These are phyloP conservation scores for Xylaria bambusicola DNA, from an alignment of 495 filamentous ascomycete genomes.

Conservation along the genomic window DNA sequence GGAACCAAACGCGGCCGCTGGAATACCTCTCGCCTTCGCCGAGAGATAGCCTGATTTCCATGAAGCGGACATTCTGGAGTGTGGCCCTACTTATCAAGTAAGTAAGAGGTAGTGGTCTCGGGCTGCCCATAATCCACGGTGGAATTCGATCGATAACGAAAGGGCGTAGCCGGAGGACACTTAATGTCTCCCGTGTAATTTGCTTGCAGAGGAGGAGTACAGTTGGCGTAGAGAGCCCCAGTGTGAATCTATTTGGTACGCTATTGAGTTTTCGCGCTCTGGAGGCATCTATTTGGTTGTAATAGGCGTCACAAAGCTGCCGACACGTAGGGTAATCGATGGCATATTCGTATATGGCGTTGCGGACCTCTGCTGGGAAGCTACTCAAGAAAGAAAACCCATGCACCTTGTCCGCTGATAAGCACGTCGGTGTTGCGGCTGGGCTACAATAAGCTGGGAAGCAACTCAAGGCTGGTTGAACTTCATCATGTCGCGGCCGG, in stretches of 20 bases:
- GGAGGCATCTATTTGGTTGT: conserved; percentile 29
- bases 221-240: conserved; percentile 30
- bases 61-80: conserved; percentile 33
- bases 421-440: not conserved
- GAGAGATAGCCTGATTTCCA: conserved; percentile 35
- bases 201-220: conserved; percentile 40
- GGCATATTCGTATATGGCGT: conserved; percentile 34
- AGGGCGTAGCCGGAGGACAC: conserved; percentile 23
- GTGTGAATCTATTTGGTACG: not conserved
- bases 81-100: conserved; percentile 32
- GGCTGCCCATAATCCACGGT: conserved; percentile 35
- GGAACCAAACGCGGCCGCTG: conserved; percentile 35
- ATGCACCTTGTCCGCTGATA: not conserved
- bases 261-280: conserved; percentile 12
- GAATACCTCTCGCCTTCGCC: conserved; percentile 28
- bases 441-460: conserved; percentile 28
- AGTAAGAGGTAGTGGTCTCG: conserved; percentile 29
- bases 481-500: conserved; percentile 25
- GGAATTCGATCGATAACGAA: conserved; percentile 41
- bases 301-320: conserved; percentile 32
- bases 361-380: conserved; percentile 38
- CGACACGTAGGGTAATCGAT: conserved; percentile 30
- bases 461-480: conserved; percentile 21
- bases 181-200: conserved; percentile 36
- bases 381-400: conserved; percentile 27